Evolutionary conservation across 2,329 filamentous ascomycete genomes (phyloP).

Genomic region (Plenodomus biglobosus): DNA sequence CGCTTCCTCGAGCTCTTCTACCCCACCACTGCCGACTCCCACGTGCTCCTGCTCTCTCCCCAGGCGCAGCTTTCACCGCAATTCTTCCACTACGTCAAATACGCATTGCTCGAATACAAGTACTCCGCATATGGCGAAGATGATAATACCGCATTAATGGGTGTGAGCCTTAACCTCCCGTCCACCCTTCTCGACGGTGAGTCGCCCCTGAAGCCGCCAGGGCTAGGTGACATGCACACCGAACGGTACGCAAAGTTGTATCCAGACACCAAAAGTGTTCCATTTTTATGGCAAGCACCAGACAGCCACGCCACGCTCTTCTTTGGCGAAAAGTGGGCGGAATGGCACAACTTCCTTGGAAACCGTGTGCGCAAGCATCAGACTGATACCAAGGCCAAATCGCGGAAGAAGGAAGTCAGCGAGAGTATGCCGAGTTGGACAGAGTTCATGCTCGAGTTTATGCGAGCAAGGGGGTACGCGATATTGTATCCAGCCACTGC

Average conservation of each 20-base stretch:
- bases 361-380: constrained; percentile 54
- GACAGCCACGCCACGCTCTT: constrained; percentile 80
- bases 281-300: constrained; percentile 84
- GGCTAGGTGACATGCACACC: constrained; percentile 40
- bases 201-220: constrained; percentile 55
- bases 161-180: constrained; percentile 78
- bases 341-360: constrained; percentile 79
- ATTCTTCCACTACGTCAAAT: constrained; percentile 86
- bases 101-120: constrained; percentile 72
- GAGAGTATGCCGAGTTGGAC: constrained; percentile 74
- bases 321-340: constrained; percentile 82
- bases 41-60: constrained; percentile 82
- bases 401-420: constrained; percentile 54
- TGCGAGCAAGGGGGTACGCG: constrained; percentile 73
- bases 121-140: constrained; percentile 60
- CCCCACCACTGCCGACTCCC: constrained; percentile 65
- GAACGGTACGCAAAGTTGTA: constrained; percentile 31
- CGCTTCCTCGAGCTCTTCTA: constrained; percentile 87
- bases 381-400: constrained; percentile 21
- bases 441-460: constrained; percentile 75
- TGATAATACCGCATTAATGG: constrained; percentile 63
- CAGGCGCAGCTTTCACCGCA: constrained; percentile 76
- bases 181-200: constrained; percentile 63
- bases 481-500: constrained; percentile 71
- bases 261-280: constrained; percentile 45